Percentiles rank a stretch among this genome's conserved stretches.
phyloP scores from a whole-genome alignment of 2,329 filamentous ascomycete species.

The Xylaria sp. region DNA sequence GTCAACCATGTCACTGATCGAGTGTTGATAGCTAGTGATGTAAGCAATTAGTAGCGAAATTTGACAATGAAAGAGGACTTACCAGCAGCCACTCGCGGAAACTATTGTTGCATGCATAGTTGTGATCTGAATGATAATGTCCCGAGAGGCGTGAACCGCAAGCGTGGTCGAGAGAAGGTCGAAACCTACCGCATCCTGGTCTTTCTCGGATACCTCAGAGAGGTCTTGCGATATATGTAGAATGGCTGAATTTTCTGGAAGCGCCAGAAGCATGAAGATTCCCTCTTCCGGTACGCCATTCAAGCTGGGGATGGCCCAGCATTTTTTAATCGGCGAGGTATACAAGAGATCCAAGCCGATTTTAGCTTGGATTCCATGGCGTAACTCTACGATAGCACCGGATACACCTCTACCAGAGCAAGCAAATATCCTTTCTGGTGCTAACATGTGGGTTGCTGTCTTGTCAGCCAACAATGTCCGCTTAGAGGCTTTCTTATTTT shows the following conservation, averaged over 20 bases:
- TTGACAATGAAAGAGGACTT: constrained; percentile 39
- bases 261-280: constrained; percentile 59
- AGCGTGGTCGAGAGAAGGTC: constrained; percentile 66
- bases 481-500: constrained; percentile 63
- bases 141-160: constrained; percentile 52
- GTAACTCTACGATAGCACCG: constrained; percentile 75
- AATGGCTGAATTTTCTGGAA: constrained; percentile 61
- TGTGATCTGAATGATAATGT: constrained; percentile 65
- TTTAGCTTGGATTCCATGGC: constrained; percentile 75
- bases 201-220: constrained; percentile 57
- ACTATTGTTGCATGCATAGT: constrained; percentile 58
- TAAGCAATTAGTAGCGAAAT: constrained; percentile 26
- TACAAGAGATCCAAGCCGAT: constrained; percentile 69
- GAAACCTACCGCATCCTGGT: constrained; percentile 57
- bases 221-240: constrained; percentile 63
- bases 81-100: constrained; percentile 53
- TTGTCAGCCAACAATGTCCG: constrained; percentile 48
- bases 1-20: constrained; percentile 51
- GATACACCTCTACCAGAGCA: constrained; percentile 72
- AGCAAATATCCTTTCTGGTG: constrained; percentile 71
- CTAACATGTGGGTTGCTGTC: constrained; percentile 43
- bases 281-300: constrained; percentile 43
- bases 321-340: constrained; percentile 60
- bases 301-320: constrained; percentile 62
- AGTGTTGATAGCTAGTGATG: constrained; percentile 47